Percentiles rank a stretch among this genome's conserved stretches.
Conservation (phyloP, 139 green algal species). For the Tetraselmis striata region DNA sequence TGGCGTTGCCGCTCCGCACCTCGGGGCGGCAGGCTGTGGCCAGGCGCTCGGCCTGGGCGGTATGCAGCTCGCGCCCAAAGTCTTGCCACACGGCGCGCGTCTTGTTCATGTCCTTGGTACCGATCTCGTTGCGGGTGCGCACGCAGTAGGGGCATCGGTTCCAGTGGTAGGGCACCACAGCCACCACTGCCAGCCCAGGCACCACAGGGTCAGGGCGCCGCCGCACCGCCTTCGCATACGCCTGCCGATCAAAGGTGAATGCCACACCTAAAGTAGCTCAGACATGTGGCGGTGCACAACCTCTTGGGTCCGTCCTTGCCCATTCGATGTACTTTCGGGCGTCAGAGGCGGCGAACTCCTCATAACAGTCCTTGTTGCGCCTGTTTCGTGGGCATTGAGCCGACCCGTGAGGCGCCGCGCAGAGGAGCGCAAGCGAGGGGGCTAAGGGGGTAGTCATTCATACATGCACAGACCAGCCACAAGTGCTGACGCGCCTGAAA, state of each 20-base stretch:
- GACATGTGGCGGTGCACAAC: no score
- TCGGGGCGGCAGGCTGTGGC: background rate
- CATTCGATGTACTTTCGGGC: background rate
- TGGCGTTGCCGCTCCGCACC: background rate
- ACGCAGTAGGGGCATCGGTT: background rate
- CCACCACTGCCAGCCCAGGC: background rate
- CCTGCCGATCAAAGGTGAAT: no score
- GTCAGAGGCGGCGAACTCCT: background rate
- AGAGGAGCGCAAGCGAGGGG: no score
- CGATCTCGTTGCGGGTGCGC: background rate
- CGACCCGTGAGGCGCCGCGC: no score
- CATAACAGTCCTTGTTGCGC: background rate
- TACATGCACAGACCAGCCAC: no score
- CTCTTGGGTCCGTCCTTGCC: background rate
- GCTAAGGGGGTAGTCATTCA: no score
- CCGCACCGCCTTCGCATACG: no score
- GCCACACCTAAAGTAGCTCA: no score
- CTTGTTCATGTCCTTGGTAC: background rate
- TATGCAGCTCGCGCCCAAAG: background rate
- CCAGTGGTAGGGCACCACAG: slow-evolving; percentile 1
- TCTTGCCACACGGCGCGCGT: background rate
- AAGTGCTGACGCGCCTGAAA: no score
- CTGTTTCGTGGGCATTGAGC: no score
- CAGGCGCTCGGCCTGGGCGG: background rate
- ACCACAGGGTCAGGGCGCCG: no score